Evolutionary conservation across 495 filamentous ascomycete genomes (phyloP), one percentile per base, ranked within the genome.

Genomic region (Collariella sp.): DNA sequence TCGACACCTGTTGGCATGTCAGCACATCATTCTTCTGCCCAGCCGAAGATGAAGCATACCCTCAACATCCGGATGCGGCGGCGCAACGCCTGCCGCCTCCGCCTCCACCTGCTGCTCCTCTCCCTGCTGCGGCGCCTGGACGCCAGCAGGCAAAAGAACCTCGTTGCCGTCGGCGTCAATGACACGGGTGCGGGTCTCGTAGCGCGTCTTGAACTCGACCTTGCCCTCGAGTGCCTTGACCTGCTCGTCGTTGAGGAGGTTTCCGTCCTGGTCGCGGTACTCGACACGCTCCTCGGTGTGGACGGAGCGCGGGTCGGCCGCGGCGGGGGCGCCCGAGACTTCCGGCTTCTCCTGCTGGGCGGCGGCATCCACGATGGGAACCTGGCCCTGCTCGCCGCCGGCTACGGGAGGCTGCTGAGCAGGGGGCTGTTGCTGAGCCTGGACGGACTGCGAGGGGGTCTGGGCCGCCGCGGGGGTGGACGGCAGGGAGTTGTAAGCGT

Each of bases 191-290:
- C 86, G 79, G 10, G 91, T 94, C 73, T 96, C 91, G 64, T 96
- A 96, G 50, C 84, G 83, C 7, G 93, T 98, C 68, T 91, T 83
- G 71, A 97, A 96, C 55, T 86, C 86, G 23, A 97, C 90, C 71
- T 95, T 91, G 61, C 91, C 93, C 62, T 86, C 78, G 23, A 98
- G 80, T 1, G 81, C 84, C 60, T 85, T 81, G 41, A 98, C 91
- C 56, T 95, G 81, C 61, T 86, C 83, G 55, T 87, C 83, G 60
- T 91, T 75, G 19, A 98, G 76, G 38, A 97, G 62, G 61, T 96
- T 95, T 46, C 93, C 93, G 57, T 95, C 75, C 65, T 97, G 88
- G 65, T 98, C 93, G 40, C 93, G 84, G 70, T 95, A 98, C 70
- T 98, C 93, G 55, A 96, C 76, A 55, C 84, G 85, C 65, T 96